Evolutionary conservation across 164 flowering plant genomes (phyloP), one percentile per base, ranked within the genome.

Genomic region (Amborella trichopoda): DNA sequence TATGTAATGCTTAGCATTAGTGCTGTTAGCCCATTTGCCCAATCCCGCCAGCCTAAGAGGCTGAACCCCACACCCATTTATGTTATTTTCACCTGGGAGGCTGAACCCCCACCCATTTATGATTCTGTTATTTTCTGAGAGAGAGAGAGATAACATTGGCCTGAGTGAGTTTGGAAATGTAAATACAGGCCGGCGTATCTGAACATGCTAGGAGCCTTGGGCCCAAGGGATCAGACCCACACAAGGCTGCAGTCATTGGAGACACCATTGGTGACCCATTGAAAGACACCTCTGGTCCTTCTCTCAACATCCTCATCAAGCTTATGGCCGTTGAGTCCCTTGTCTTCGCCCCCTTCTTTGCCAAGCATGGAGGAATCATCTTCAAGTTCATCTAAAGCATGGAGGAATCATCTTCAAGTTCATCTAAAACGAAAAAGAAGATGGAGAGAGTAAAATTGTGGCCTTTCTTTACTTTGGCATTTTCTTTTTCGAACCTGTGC

Each of bases 231-330:
- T 64, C 68, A 8, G 68, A 63, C 17, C 50, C 68, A 33, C 68
- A 63, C 59, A 63, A 63, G 59, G 68, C 68, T 41, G 68, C 68
- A 26, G 68, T 64, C 38, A 64, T 64, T 49, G 68, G 68, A 18
- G 68, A 64, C 49, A 64, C 68, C 20, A 59, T 64, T 30, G 68
- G 68, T 3, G 68, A 64, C 23, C 68, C 68, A 3, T 56, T 64
- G 10, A 64, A 59, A 48, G 68, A 63, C 59, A 63, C 67, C 3
- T 63, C 67, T 4, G 67, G 67, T 21, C 67, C 67, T 25, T 63
- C 67, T 2, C 55, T 63, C 42, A 63, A 63, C 63, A 63, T 62
- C n/a, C 62, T 57, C 36, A 53, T 57, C 47, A 57, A 58, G 54
- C 58, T 57, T 19, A 58, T 63, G 62, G 66, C 66, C 11, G 66